Base-by-base conservation (phyloP, 805 yeast species). In the Wickerhamiella spandovensis region DNA sequence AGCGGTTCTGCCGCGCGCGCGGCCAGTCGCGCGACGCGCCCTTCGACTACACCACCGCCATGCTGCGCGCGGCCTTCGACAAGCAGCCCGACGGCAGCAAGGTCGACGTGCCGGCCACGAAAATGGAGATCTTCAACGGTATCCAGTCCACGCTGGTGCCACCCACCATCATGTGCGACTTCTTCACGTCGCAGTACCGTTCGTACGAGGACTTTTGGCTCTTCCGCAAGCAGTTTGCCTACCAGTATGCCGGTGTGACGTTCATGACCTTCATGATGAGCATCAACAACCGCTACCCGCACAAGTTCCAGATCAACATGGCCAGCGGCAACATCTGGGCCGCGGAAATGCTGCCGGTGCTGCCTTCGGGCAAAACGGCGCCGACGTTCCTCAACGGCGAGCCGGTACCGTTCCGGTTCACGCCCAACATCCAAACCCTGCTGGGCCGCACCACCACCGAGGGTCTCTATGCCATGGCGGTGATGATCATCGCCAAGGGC, bases 141-240 rank as follows among this genome's bases (percentile, higher is more conserved):
- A 85, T 90, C 54, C 97, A 92, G 67, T 75, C 95, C 1, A 70
- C 83, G 61, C 74, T 85, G 66, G 90, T 89, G 49, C 97, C 98
- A 35, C 75, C 83, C 22, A 81, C 85, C 5, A 82, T 90, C 32
- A 71, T 90, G 71, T 80, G 80, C 61, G 84, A 84, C 56, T 83
- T 84, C 64, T 92, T 88, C 62, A 64, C 81, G 50, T 73, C 72
- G 6, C 69, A 80, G 41, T 92, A 81, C 65, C 74, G 82, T 12
- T 76, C 79, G 52, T 94, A 82, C 64, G 96, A 84, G 65, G 97
- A 90, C 61, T 92, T 90, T 72, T 92, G 98, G 98, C 68, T 90
- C 48, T 92, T 94, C 80, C 77, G 97, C 55, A 87, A 88, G 60
- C 96, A 89, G 62, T 94, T 92, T 62, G 79, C 96, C 5, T 82